Evolutionary conservation across 768 basidiomycete genomes (phyloP).

Genomic region (Amanita phalloides): DNA sequence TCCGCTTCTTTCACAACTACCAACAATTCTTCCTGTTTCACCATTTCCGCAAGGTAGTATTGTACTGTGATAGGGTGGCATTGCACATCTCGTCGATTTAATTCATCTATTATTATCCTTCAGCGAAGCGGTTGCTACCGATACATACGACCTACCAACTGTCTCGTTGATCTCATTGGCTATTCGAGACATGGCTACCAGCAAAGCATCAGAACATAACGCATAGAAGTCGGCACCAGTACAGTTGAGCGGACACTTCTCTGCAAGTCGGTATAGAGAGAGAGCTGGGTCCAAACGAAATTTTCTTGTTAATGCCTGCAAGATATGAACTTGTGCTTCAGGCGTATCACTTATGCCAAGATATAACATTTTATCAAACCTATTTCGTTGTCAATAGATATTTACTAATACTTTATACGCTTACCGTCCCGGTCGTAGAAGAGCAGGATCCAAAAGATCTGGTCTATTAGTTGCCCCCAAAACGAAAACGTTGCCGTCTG

Average conservation of each 20-base stretch:
- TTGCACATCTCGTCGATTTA: constrained; percentile 36
- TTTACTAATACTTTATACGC: constrained; percentile 9
- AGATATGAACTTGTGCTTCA: constrained; percentile 74
- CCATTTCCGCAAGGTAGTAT: constrained; percentile 83
- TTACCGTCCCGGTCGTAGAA: constrained; percentile 81
- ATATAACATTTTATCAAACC: constrained; percentile 96
- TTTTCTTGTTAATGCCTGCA: constrained; percentile 86
- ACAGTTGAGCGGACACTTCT: constrained; percentile 81
- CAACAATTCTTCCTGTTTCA: constrained; percentile 52
- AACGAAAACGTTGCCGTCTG: constrained; percentile 75
- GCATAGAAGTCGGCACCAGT: constrained; percentile 99
- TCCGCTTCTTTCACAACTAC: constrained; percentile 70
- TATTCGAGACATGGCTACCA: constrained; percentile 88
- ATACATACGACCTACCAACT: constrained; percentile 39
- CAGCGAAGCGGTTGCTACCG: neutral
- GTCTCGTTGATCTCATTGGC: constrained; percentile 69
- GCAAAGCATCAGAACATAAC: constrained; percentile 90
- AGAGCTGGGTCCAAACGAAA: constrained; percentile 71
- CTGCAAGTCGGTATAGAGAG: constrained; percentile 51
- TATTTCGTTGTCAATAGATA: constrained; percentile 15
- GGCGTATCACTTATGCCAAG: constrained; percentile 87
- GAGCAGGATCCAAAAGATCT: constrained; percentile 81
- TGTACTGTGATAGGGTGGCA: constrained; percentile 78
- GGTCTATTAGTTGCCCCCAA: constrained; percentile 95
- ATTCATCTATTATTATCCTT: constrained; percentile 15